Base-by-base conservation (phyloP, 1,284 basidiomycete species). In the Ceratobasidium sp. region DNA sequence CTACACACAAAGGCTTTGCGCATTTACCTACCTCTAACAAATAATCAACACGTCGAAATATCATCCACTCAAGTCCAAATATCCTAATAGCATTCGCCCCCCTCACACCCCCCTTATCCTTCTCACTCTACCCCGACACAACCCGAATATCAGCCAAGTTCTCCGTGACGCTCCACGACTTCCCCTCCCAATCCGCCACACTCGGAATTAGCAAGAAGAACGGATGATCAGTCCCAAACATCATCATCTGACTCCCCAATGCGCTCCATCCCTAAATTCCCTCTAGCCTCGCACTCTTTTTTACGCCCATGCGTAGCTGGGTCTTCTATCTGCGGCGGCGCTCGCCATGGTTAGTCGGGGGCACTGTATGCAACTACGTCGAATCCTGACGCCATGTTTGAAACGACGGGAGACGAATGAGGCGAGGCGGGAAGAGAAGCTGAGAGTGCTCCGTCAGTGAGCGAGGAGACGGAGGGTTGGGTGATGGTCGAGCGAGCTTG, bases 161-260 rank as follows among this genome's bases (percentile, higher is more conserved):
- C 77, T 94, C 93, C 14, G 91, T 88, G 0, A 95, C 93, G 78
- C 92, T 94, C 82, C 85, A 88, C 94, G 94, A 95, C 79, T 89
- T 93, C 77, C 75, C 76, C 29, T 78, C 78, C 6, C 73, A 64
- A 6, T 90, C 90, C 51, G 86, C 86, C 50, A 86, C 84, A 22
- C 76, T 75, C 63, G 84, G 84, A 44, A 95, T 85, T 7, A 93
- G 94, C 4, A 94, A 94, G 84, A 96, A 96, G 86, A 96, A 96
- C 0, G 94, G 94, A 81, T 95, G 93, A 79, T 96, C 94, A 22
- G 94, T 96, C 8, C 94, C 94, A 79, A 94, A 95, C 60, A 95
- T 79, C 86, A 96, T 89, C 77, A 89, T 85, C 73, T 84, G 83
- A 75, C 88, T 90, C 1, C 85, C 86, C 17, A 77, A 56, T 59